A percentile compares a stretch with the other conserved stretches of the same genome.
These are phyloP conservation scores for Cystofilobasidium capitatum DNA, from an alignment of 768 basidiomycete genomes.

Conservation along the genomic window DNA sequence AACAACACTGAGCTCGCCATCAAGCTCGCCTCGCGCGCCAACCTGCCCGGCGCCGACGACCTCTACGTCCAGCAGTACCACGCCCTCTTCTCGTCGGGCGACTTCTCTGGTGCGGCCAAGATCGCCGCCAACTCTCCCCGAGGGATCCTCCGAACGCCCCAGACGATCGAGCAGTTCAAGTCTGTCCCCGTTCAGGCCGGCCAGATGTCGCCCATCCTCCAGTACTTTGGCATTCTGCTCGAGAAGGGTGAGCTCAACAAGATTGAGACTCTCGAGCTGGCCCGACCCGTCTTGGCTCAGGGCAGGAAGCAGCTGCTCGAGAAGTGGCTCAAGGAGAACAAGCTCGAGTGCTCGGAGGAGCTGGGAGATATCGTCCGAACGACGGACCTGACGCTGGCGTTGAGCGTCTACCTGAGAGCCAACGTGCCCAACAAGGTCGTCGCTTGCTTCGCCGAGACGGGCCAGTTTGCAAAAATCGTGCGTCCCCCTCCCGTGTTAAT, in stretches of 20 bases:
- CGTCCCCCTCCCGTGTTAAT: not conserved
- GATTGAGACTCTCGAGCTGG: constrained; percentile 87
- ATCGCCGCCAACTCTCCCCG: constrained; percentile 94
- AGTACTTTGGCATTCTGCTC: constrained; percentile 96
- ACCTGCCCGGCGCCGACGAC: constrained; percentile 94
- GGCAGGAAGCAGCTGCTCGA: constrained; percentile 92
- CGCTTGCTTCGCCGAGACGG: constrained; percentile 97
- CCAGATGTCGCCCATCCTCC: constrained; percentile 85
- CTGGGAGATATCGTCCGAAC: constrained; percentile 91
- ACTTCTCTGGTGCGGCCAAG: constrained; percentile 90
- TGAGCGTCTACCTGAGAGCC: constrained; percentile 93
- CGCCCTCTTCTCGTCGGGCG: constrained; percentile 73
- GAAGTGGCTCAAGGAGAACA: constrained; percentile 99
- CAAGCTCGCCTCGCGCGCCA: constrained; percentile 90
- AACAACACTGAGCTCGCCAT: constrained; percentile 98
- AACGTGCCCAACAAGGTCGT: constrained; percentile 98
- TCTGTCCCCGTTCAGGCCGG: constrained; percentile 81
- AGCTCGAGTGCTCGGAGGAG: constrained; percentile 98
- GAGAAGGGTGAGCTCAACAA: constrained; percentile 98
- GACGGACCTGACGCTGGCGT: constrained; percentile 91
- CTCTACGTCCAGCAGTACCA: constrained; percentile 91
- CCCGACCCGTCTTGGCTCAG: constrained; percentile 88
- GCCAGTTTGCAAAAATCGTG: constrained; percentile 96
- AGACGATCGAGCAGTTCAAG: constrained; percentile 97
- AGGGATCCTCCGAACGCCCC: constrained; percentile 85